Evolutionary conservation across 2,329 filamentous ascomycete species (phyloP).

Genomic region (Zymoseptoria crescenta): DNA sequence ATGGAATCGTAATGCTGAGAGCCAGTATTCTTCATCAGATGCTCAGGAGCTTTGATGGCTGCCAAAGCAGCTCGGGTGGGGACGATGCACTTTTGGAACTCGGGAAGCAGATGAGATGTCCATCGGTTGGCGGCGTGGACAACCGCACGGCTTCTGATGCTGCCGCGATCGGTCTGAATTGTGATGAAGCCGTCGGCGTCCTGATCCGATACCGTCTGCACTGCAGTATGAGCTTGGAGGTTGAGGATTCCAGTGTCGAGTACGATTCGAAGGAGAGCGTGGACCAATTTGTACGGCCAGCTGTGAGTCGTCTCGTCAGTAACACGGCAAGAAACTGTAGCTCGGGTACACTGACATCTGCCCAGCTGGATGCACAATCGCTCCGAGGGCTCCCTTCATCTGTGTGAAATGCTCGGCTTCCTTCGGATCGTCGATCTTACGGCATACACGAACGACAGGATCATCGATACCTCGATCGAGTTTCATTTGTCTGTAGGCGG

Average conservation of each 20-base stretch:
- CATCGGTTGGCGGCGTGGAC: conserved; percentile 20
- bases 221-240: conserved; percentile 25
- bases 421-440: conserved; percentile 13
- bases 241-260: conserved; percentile 15
- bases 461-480: conserved; percentile 24
- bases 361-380: conserved; percentile 25
- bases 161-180: conserved; percentile 13
- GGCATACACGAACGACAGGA: conserved; percentile 23
- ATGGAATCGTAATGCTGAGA: conserved; percentile 27
- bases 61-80: conserved; percentile 18
- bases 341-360: conserved; percentile 13
- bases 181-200: conserved; percentile 22
- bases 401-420: conserved; percentile 27
- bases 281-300: conserved; percentile 22
- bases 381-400: conserved; percentile 26
- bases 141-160: conserved; percentile 11
- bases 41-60: conserved; percentile 26
- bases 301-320: conserved; percentile 6
- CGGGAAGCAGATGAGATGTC: conserved; percentile 18
- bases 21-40: conserved; percentile 26
- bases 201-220: conserved; percentile 17
- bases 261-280: conserved; percentile 17
- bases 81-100: conserved; percentile 17
- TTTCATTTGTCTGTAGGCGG: conserved; percentile 23
- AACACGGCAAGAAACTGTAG: not conserved